These are phyloP conservation scores for Omphalotus guepiniiformis DNA, from an alignment of 768 basidiomycete species.

Conservation along the genomic window DNA sequence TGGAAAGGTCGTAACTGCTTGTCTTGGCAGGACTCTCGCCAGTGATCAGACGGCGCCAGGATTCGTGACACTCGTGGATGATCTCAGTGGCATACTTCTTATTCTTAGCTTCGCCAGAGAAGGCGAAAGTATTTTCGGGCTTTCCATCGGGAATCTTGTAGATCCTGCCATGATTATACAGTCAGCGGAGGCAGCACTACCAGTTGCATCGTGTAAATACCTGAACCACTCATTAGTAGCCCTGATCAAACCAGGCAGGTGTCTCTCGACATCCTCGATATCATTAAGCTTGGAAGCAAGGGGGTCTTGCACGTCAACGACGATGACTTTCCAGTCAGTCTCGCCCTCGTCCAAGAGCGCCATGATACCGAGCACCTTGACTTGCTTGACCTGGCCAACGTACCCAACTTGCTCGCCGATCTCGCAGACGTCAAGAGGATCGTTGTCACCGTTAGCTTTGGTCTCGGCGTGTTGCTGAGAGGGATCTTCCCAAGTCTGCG, in stretches of 20 bases:
- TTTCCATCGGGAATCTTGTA: slow-evolving; percentile 97
- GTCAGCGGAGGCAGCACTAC: slow-evolving; percentile 9
- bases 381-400: slow-evolving; percentile 97
- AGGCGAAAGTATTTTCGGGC: slow-evolving; percentile 97
- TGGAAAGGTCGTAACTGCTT: slow-evolving; percentile 69
- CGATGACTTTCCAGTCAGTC: slow-evolving; percentile 99
- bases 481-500: slow-evolving; percentile 98
- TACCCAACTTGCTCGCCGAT: slow-evolving; percentile 99
- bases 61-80: slow-evolving; percentile 97
- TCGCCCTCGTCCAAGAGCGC: slow-evolving; percentile 98
- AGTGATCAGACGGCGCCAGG: slow-evolving; percentile 89
- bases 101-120: slow-evolving; percentile 99
- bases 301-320: slow-evolving; percentile 93
- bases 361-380: slow-evolving; percentile 99
- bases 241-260: slow-evolving; percentile 93
- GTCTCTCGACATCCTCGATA: slow-evolving; percentile 97
- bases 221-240: slow-evolving; percentile 99
- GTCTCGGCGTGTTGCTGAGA: slow-evolving; percentile 85
- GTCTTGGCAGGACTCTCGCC: slow-evolving; percentile 79
- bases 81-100: slow-evolving; percentile 99
- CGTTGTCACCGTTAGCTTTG: slow-evolving; percentile 98
- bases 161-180: slow-evolving; percentile 47
- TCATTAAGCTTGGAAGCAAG: slow-evolving; percentile 96
- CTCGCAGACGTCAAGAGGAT: slow-evolving; percentile 99
- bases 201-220: too few relatives aligned